phyloP scores from a whole-genome alignment of 1,284 basidiomycete genomes.

The Trichosporon sp. region DNA sequence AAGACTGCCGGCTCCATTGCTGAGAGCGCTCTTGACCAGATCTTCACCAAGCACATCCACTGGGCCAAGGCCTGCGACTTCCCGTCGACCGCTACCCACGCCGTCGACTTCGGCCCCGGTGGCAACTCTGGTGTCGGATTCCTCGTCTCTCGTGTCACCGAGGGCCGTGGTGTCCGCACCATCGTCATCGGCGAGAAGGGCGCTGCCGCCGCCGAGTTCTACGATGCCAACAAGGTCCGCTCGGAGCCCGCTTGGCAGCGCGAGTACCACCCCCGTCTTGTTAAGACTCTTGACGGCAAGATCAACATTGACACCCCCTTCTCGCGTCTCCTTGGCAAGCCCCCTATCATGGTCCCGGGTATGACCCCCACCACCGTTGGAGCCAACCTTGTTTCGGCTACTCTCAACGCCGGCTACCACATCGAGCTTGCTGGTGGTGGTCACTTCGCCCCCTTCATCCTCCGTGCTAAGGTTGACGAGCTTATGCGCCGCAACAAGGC shows the following conservation, averaged over 20 bases:
- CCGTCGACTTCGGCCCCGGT: slow-evolving; percentile 93
- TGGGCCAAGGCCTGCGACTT: slow-evolving; percentile 88
- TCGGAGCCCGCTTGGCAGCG: slow-evolving; percentile 86
- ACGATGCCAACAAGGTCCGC: slow-evolving; percentile 62
- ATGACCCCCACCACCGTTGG: slow-evolving; percentile 96
- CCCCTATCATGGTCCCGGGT: slow-evolving; percentile 97
- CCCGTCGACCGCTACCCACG: slow-evolving; percentile 84
- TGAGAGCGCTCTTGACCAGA: slow-evolving; percentile 80
- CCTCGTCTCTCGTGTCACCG: slow-evolving; percentile 81
- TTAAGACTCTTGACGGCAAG: slow-evolving; percentile 86
- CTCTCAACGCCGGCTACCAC: slow-evolving; percentile 90
- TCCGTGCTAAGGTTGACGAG: slow-evolving; percentile 83
- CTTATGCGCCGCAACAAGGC: slow-evolving; percentile 76
- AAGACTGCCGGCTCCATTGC: slow-evolving; percentile 63
- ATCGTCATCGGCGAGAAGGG: slow-evolving; percentile 81
- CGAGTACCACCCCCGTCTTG: slow-evolving; percentile 76
- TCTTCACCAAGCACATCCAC: slow-evolving; percentile 86
- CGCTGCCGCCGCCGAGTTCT: slow-evolving; percentile 79
- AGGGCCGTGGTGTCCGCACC: slow-evolving; percentile 86
- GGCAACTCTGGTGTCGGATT: slow-evolving; percentile 89
- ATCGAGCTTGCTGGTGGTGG: slow-evolving; percentile 96
- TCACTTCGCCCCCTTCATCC: slow-evolving; percentile 84
- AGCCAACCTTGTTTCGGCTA: slow-evolving; percentile 83
- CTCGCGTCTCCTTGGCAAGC: slow-evolving; percentile 89
- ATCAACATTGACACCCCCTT: slow-evolving; percentile 92